Evolutionary conservation across 768 basidiomycete species (phyloP), one percentile per base, ranked within the genome.

Genomic region (Amanita thiersii): DNA sequence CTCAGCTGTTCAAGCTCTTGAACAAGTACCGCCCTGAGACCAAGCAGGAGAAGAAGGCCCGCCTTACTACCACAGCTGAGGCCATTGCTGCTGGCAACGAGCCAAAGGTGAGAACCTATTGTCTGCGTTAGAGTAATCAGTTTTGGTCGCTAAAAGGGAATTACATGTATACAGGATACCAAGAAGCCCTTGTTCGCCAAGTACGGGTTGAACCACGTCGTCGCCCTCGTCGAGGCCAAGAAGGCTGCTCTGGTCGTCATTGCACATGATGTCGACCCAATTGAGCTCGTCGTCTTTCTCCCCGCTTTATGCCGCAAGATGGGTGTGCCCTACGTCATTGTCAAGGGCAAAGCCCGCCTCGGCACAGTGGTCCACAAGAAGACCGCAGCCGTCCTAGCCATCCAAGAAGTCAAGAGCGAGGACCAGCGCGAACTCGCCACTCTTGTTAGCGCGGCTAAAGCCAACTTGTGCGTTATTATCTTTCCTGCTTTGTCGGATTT

Each of bases 261-360:
- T 51, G 91, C 87, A 26, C 90, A 97, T 62, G 93, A 98, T 61
- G 94, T 99, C 47, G 94, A 99, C 75, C 94, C 94, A 30, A 96
- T 98, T 50, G 94, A 99, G 70, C 85, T 99, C 55, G 94, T 99
- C 51, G 79, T 99, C 66, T 98, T 89, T 83, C 76, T 98, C 46
- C 94, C 94, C 43, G 92, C 94, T 42, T 82, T 97, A 47, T 98
- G 94, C 73, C 84, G 91, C 66, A 97, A 98, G 81, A 97, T 97
- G 93, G 93, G 93, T 63, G 86, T 97, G 24, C 93, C 93, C 29
- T 97, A 98, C 68, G 89, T 92, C 50, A 96, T 99, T 51, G 92
- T 94, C 54, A 97, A 97, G 73, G 86, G 87, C 69, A 97, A 97
- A 70, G 90, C 94, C 43, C 88, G 94, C 61, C 88, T 98, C 56